These are phyloP conservation scores for Podila minutissima DNA, from an alignment of 192 early-diverging fungal species.

Conservation along the genomic window DNA sequence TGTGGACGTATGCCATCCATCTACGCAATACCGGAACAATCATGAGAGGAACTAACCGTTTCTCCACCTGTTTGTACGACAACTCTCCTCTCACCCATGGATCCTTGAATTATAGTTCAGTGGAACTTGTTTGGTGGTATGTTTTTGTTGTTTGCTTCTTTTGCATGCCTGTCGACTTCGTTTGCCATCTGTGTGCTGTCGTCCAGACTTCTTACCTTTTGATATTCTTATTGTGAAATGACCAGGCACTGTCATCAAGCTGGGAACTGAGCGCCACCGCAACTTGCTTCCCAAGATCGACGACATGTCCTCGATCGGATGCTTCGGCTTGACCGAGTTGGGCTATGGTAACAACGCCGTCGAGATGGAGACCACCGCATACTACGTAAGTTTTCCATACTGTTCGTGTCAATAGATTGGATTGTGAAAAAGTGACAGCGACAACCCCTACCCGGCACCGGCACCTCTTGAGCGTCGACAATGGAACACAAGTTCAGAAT, in stretches of 20 bases:
- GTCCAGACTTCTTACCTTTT: conserved; percentile 3
- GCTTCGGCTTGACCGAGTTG: conserved; percentile 82
- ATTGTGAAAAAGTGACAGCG: too few species aligned
- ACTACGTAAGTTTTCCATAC: conserved; percentile 54
- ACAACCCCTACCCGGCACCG: too few species aligned
- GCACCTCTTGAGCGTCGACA: too few species aligned
- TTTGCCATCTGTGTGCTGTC: too few species aligned
- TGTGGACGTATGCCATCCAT: too few species aligned
- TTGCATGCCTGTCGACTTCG: too few species aligned
- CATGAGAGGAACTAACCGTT: background rate
- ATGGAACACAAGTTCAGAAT: too few species aligned
- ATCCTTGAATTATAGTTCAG: conserved; percentile 38
- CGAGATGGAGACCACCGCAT: conserved; percentile 81
- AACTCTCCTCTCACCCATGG: background rate
- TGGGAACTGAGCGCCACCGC: conserved; percentile 79
- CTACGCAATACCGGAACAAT: too few species aligned
- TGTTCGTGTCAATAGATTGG: too few species aligned
- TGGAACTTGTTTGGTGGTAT: conserved; percentile 52
- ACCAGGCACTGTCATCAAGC: conserved; percentile 68
- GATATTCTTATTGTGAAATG: background rate
- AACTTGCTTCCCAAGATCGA: conserved; percentile 70
- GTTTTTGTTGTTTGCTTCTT: conserved; percentile 8
- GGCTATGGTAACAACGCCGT: conserved; percentile 86
- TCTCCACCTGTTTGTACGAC: background rate
- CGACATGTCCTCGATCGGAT: conserved; percentile 72